Evolutionary conservation across 768 basidiomycete species (phyloP), one percentile per base, ranked within the genome.

Genomic region (Cyclocybe cylindracea): DNA sequence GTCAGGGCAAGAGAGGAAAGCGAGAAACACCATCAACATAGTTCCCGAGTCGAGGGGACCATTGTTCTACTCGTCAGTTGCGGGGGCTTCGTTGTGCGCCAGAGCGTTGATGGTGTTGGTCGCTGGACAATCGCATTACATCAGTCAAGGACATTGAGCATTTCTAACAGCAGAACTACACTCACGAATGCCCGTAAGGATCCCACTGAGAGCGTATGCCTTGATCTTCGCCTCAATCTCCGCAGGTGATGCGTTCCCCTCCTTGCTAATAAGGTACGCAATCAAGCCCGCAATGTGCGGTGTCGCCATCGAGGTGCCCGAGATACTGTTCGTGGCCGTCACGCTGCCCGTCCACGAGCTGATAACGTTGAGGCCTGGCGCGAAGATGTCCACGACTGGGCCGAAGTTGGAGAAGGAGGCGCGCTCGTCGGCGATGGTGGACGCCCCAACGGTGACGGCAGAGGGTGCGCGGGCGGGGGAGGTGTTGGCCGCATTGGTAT

Each of bases 281-380:
- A 69, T 61, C 32, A 72, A 56, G n/a, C 73, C 73, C 19, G 72
- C 60, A 46, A 75, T 56, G 51, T 73, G 70, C 24, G 73, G 68
- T 36, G 71, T 64, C 38, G 71, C 69, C 70, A 65, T 68, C 32
- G 61, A 66, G 5, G 65, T 64, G 3, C 65, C 67, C 16, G 61
- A 64, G 43, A 63, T 63, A 49, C 34, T 54, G 41, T 62, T 57
- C 6, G 61, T 66, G 32, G 62, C 66, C 67, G 58, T 63, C 37
- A 41, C 52, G 51, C 60, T 64, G 13, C 54, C 60, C 18, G 55
- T 65, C 60, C 63, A 65, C 8, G 68, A 44, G 43, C 62, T 65
- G n/a, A 58, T 57, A 42, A 74, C 58, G 48, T 61, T 58, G 11
- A 50, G 46, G 9, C 72, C 73, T 16, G 73, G 71, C 13, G 71